phyloP scores from a whole-genome alignment of 2,329 filamentous ascomycete genomes.

The Stachybotrys echinatus region DNA sequence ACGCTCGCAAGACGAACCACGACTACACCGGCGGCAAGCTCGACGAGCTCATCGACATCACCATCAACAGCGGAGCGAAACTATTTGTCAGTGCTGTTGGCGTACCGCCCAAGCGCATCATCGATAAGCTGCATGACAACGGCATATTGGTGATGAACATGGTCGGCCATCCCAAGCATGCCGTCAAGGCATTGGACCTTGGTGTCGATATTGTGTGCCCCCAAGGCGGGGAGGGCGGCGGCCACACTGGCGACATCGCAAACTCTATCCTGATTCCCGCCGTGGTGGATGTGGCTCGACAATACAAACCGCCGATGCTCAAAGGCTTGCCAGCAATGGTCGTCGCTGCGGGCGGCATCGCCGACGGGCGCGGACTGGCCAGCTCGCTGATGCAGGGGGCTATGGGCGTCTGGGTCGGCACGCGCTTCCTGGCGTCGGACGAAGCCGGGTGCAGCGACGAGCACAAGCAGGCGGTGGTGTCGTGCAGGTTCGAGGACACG shows the following conservation, averaged over 20 bases:
- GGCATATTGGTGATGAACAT: slow-evolving; percentile 94
- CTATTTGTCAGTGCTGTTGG: slow-evolving; percentile 88
- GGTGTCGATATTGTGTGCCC: slow-evolving; percentile 90
- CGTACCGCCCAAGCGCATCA: slow-evolving; percentile 68
- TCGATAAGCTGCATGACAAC: slow-evolving; percentile 71
- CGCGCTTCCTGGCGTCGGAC: slow-evolving; percentile 76
- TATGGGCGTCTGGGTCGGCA: slow-evolving; percentile 88
- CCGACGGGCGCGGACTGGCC: slow-evolving; percentile 75
- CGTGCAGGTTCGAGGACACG: slow-evolving; percentile 75
- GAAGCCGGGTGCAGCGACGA: slow-evolving; percentile 77
- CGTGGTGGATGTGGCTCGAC: slow-evolving; percentile 75
- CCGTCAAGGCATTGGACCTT: slow-evolving; percentile 77
- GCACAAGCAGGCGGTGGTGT: slow-evolving; percentile 81
- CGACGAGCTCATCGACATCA: slow-evolving; percentile 81
- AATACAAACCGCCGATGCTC: slow-evolving; percentile 64
- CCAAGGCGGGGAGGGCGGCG: slow-evolving; percentile 89
- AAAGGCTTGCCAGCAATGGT: slow-evolving; percentile 70
- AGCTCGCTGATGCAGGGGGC: slow-evolving; percentile 84
- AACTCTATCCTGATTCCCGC: slow-evolving; percentile 83
- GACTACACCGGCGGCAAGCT: slow-evolving; percentile 91
- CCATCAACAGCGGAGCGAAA: slow-evolving; percentile 75
- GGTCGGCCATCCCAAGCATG: slow-evolving; percentile 90
- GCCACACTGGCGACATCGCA: slow-evolving; percentile 84
- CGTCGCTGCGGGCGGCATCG: slow-evolving; percentile 83
- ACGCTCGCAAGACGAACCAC: slow-evolving; percentile 85